Conservation (phyloP, 139 green algal genomes). For the Nannochloris sp. region DNA sequence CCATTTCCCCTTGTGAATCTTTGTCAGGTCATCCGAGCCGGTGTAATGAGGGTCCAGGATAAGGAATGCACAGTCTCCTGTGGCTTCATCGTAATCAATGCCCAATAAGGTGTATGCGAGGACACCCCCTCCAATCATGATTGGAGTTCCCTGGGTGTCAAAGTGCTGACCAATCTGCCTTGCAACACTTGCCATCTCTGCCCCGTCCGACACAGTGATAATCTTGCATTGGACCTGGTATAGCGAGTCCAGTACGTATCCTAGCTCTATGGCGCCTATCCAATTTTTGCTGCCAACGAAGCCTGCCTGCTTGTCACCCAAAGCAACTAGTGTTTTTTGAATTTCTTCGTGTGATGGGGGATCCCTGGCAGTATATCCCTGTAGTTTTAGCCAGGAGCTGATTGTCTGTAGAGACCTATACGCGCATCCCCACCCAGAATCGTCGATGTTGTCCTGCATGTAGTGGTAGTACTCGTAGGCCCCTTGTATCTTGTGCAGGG, state of each 20-base stretch:
- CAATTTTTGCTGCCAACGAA: slow-evolving; percentile 83
- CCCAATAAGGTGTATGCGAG: slow-evolving; percentile 93
- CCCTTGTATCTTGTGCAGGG: slow-evolving; percentile 57
- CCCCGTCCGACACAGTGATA: slow-evolving; percentile 52
- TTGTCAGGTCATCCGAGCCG: slow-evolving; percentile 54
- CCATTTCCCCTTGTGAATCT: slow-evolving; percentile 69
- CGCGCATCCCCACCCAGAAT: slow-evolving; percentile 90
- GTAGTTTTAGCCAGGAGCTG: slow-evolving; percentile 75
- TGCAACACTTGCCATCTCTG: slow-evolving; percentile 67
- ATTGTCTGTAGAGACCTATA: slow-evolving; percentile 95
- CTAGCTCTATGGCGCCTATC: slow-evolving; percentile 92
- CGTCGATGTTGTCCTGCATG: slow-evolving; percentile 88
- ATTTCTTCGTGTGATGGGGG: slow-evolving; percentile 42
- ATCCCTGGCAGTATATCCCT: slow-evolving; percentile 60
- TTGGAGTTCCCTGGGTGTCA: slow-evolving; percentile 58
- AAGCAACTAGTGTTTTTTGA: slow-evolving; percentile 65
- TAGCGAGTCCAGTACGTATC: slow-evolving; percentile 76
- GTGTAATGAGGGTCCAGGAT: slow-evolving; percentile 97
- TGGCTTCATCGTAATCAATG: slow-evolving; percentile 76
- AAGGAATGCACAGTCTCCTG: slow-evolving; percentile 78
- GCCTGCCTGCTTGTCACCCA: slow-evolving; percentile 71
- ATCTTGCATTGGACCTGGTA: slow-evolving; percentile 65
- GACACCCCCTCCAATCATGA: slow-evolving; percentile 93
- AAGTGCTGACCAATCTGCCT: slow-evolving; percentile 81
- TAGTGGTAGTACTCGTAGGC: slow-evolving; percentile 95